These are phyloP conservation scores for Nigrograna mackinnonii DNA, from an alignment of 2,329 filamentous ascomycete genomes.

Conservation along the genomic window DNA sequence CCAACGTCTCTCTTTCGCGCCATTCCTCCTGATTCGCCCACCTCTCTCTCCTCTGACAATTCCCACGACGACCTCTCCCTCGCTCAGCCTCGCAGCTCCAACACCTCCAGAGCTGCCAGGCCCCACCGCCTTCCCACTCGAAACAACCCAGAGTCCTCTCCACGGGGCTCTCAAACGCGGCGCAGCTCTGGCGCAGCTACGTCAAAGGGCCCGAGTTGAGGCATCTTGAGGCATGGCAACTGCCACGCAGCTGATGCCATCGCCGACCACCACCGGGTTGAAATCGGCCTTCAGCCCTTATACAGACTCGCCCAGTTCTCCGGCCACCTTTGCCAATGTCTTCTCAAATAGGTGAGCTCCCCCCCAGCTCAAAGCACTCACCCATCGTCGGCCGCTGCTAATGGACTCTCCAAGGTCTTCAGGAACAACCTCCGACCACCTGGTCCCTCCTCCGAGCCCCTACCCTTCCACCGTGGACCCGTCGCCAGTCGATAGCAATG, in stretches of 20 bases:
- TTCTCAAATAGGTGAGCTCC: constrained; percentile 53
- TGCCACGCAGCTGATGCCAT: constrained; percentile 50
- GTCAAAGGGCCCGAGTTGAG: constrained; percentile 14
- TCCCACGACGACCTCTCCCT: constrained; percentile 1
- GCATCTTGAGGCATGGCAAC: constrained; percentile 39
- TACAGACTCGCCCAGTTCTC: constrained; percentile 55
- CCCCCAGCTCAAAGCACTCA: constrained; percentile 29
- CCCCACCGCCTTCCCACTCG: too few relatives aligned
- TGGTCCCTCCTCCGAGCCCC: constrained; percentile 52
- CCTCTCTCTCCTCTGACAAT: too few relatives aligned
- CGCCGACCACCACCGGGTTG: constrained; percentile 38
- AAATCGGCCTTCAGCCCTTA: constrained; percentile 55
- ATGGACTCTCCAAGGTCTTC: constrained; percentile 45
- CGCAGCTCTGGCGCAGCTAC: constrained; percentile 27
- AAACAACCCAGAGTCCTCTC: background rate
- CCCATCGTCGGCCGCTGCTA: constrained; percentile 16
- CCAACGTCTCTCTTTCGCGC: constrained; percentile 24
- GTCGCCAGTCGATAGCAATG: constrained; percentile 83
- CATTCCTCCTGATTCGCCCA: constrained; percentile 22
- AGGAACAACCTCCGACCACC: constrained; percentile 49
- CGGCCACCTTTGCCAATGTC: constrained; percentile 46
- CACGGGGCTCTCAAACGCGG: constrained; percentile 17
- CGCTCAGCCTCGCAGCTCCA: constrained; percentile 23
- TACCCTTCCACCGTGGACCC: constrained; percentile 73
- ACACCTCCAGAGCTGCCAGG: too few relatives aligned